phyloP scores from a whole-genome alignment of 371 early-diverging fungal genomes.

The Smittium mucronatum region DNA sequence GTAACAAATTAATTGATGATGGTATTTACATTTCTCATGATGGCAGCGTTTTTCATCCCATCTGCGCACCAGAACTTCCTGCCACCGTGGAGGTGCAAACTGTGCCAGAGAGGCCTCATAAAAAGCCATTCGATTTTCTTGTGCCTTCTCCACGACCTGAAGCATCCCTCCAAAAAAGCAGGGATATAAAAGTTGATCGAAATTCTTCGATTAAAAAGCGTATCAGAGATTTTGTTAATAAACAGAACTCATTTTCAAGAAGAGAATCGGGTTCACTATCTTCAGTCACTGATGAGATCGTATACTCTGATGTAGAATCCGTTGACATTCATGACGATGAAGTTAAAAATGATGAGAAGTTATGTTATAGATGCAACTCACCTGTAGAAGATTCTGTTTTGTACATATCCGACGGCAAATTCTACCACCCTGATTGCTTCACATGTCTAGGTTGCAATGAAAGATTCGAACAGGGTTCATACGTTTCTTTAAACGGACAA shows the following conservation, averaged over 20 bases:
- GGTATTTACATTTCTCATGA: constrained; percentile 33
- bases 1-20: constrained; percentile 29
- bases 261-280: neutral
- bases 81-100: constrained; percentile 28
- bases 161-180: neutral
- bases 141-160: neutral
- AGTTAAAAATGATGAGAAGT: neutral
- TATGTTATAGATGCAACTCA: constrained; percentile 37
- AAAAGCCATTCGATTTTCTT: neutral
- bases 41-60: constrained; percentile 26
- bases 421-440: constrained; percentile 56
- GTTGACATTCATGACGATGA: neutral
- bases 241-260: neutral
- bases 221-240: neutral
- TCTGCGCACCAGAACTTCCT: constrained; percentile 30
- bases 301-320: neutral
- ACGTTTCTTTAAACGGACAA: constrained; percentile 38
- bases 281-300: neutral
- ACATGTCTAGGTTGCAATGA: constrained; percentile 48
- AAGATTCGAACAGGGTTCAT: constrained; percentile 44
- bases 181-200: neutral
- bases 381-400: constrained; percentile 37
- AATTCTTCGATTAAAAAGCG: neutral
- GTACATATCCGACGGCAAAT: constrained; percentile 40
- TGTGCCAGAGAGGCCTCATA: constrained; percentile 4